These are phyloP conservation scores for Penicillium roqueforti DNA, from an alignment of 495 filamentous ascomycete species.

Conservation along the genomic window DNA sequence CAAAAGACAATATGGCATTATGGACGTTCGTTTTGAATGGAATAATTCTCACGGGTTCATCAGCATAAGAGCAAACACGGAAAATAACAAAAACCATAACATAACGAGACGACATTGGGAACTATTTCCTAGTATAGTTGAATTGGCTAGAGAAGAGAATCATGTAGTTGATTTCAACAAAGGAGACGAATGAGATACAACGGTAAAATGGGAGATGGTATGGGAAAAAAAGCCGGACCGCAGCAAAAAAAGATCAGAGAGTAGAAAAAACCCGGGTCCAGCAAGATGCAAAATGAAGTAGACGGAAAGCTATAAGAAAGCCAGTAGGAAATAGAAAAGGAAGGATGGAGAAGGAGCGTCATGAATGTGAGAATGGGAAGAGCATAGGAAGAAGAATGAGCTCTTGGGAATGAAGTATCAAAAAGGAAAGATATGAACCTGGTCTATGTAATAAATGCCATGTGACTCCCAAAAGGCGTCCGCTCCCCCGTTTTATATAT, in stretches of 20 bases:
- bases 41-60: neutral
- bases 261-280: conserved; percentile 20
- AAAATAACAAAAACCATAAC: neutral
- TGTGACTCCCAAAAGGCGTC: conserved; percentile 45
- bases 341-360: conserved; percentile 21
- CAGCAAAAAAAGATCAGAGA: conserved; percentile 24
- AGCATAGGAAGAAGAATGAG: conserved; percentile 10
- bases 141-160: conserved; percentile 36
- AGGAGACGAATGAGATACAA: conserved; percentile 39
- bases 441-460: conserved; percentile 47
- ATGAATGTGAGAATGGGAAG: conserved; percentile 11
- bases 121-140: conserved; percentile 33
- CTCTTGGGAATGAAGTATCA: conserved; percentile 12
- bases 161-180: conserved; percentile 38
- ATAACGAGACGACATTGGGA: conserved; percentile 22
- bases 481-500: conserved; percentile 45
- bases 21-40: neutral
- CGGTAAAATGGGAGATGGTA: conserved; percentile 36
- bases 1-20: neutral
- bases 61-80: neutral
- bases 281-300: conserved; percentile 19
- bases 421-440: conserved; percentile 39
- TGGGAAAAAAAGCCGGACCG: conserved; percentile 28
- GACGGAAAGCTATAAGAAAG: conserved; percentile 19
- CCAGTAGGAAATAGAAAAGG: conserved; percentile 9